phyloP scores from a whole-genome alignment of 2,329 filamentous ascomycete species.

The Cadophora sp. region DNA sequence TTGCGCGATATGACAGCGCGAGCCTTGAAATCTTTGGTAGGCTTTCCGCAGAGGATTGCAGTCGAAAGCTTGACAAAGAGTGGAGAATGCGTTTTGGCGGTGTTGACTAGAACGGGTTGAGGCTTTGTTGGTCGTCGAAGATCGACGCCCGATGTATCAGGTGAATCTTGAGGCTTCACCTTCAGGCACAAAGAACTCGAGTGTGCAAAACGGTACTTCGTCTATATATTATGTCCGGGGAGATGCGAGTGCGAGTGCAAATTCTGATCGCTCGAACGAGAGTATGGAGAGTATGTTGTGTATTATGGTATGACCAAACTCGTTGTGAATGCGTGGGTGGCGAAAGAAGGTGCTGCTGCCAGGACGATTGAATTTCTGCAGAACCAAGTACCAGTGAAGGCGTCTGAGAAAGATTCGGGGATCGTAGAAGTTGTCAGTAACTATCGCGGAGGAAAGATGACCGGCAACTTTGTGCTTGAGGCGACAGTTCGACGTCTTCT shows the following conservation, averaged over 20 bases:
- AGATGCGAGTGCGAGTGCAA: background rate
- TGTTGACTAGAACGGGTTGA: conserved; percentile 40
- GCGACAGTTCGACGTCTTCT: conserved; percentile 45
- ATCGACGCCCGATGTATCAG: conserved; percentile 31
- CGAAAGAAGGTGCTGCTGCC: conserved; percentile 38
- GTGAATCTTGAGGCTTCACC: conserved; percentile 18
- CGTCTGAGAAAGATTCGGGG: conserved; percentile 54
- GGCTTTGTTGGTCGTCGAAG: conserved; percentile 30
- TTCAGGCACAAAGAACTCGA: conserved; percentile 11
- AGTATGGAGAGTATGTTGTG: background rate
- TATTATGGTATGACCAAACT: conserved; percentile 6
- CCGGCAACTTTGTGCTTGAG: conserved; percentile 47
- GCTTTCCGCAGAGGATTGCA: conserved; percentile 49
- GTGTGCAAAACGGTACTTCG: background rate
- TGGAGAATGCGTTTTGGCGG: conserved; percentile 75
- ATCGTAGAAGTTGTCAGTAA: conserved; percentile 46
- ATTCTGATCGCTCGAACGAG: conserved; percentile 3
- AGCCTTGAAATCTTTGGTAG: conserved; percentile 42
- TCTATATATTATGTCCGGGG: background rate
- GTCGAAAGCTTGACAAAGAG: conserved; percentile 67
- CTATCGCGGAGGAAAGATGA: conserved; percentile 46
- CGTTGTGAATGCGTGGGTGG: conserved; percentile 23
- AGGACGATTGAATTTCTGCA: conserved; percentile 46
- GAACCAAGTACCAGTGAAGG: conserved; percentile 64
- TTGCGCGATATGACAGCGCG: conserved; percentile 43